Evolutionary conservation across 2,329 filamentous ascomycete genomes (phyloP), one percentile per base, ranked within the genome.

Genomic region (Onygenales sp.): DNA sequence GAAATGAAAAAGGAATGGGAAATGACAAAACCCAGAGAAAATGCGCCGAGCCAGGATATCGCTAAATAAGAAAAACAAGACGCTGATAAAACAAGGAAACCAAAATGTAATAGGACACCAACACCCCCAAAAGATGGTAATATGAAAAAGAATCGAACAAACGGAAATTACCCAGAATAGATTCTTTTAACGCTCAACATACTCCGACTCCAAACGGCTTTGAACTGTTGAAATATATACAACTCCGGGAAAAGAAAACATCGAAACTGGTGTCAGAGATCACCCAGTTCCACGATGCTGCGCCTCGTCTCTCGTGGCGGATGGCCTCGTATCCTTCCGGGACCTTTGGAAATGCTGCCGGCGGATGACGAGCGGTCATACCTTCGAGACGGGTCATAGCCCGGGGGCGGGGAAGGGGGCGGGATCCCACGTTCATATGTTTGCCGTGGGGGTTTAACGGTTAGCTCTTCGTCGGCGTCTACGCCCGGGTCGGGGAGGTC

Each of bases 401-500:
- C 52, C 9, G 53, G 46, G 2, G 55, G 43, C 33, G 52, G 27
- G 37, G 52, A 17, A 9, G 57, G 40, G 21, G 21, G 21, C 17
- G 49, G 54, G 21, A 54, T 17, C 9, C 45, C 37, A 7, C 52
- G 51, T 13, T 58, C 56, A 37, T 58, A 57, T 8, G 55, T 37
- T 9, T 54, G 49, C 14, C 53, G 52, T 39, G 54, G 53, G 13
- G 48, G 55, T 50, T 47, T 60, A 57, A 54, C 58, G 56, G 31
- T 56, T 54, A 60, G 59, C 43, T 62, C 61, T n/a, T 59, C 58
- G 31, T 59, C 57, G 6, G 54, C 58, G 1, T 57, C 55, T 37
- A 57, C 56, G 11, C 60, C 49, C 4, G 49, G 53, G n/a, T 62
- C 61, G 1, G 64, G 63, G 2, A 62, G 53, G 36, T 63, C 60